Conservation (phyloP, 495 filamentous ascomycete genomes). For the Aspergillus haitiensis region DNA sequence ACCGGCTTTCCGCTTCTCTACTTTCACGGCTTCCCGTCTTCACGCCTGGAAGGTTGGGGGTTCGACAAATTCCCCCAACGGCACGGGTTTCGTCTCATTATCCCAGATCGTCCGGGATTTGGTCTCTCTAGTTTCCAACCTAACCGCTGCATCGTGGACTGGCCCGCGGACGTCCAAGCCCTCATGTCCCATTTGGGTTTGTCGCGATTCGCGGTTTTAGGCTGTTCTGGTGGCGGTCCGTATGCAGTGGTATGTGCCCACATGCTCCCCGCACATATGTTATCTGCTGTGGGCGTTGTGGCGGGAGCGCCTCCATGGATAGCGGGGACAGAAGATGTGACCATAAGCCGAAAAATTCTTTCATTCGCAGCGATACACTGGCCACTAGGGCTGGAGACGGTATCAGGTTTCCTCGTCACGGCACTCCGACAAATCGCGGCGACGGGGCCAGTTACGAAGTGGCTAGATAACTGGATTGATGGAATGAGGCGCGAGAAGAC, state of each 20-base stretch:
- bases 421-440: conserved; percentile 14
- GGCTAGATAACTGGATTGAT: conserved; percentile 23
- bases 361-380: conserved; percentile 8
- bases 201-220: conserved; percentile 42
- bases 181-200: conserved; percentile 39
- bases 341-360: conserved; percentile 4
- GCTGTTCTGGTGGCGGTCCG: conserved; percentile 47
- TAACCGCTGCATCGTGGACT: conserved; percentile 38
- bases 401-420: conserved; percentile 5
- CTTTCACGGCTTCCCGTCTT: conserved; percentile 48
- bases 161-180: conserved; percentile 38
- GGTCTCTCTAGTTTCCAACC: conserved; percentile 44
- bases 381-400: conserved; percentile 4
- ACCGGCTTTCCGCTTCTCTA: conserved; percentile 36
- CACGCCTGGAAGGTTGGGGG: conserved; percentile 40
- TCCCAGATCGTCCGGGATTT: conserved; percentile 45
- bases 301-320: conserved; percentile 35
- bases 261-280: conserved; percentile 30
- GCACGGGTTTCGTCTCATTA: conserved; percentile 39
- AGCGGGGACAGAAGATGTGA: conserved; percentile 24
- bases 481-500: background rate
- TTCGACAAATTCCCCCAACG: conserved; percentile 28
- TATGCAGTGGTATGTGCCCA: conserved; percentile 49
- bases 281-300: conserved; percentile 37
- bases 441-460: conserved; percentile 8